Conservation (phyloP, 129 eudicot species). For the Helichrysum umbraculigerum region DNA sequence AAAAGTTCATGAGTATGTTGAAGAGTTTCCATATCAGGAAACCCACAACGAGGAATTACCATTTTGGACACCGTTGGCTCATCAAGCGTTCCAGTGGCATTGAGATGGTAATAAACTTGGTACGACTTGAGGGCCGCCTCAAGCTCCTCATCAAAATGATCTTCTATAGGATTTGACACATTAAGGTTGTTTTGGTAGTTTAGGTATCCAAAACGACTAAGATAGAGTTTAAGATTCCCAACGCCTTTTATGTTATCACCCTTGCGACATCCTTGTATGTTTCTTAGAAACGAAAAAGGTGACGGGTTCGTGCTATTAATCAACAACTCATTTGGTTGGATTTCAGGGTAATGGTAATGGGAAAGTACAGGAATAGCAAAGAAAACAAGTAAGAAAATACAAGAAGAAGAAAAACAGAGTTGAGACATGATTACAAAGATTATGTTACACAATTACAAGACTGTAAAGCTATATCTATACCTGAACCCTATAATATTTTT, state of each 20-base stretch:
- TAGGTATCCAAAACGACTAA: constrained; percentile 37
- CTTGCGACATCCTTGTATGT: constrained; percentile 30
- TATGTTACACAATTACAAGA: background rate
- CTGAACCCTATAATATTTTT: background rate
- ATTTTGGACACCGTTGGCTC: constrained; percentile 29
- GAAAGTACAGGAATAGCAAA: constrained; percentile 5
- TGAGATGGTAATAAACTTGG: constrained; percentile 40
- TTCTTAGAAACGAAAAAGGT: constrained; percentile 32
- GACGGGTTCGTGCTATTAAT: constrained; percentile 9
- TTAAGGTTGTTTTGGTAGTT: constrained; percentile 26
- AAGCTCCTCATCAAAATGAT: constrained; percentile 35
- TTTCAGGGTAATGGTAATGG: constrained; percentile 8
- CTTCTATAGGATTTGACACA: constrained; percentile 6
- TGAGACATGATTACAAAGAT: constrained; percentile 8
- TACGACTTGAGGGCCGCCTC: constrained; percentile 38
- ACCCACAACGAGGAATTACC: constrained; percentile 43
- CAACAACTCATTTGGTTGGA: constrained; percentile 6
- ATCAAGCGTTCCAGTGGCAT: constrained; percentile 33
- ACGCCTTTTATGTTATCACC: constrained; percentile 32
- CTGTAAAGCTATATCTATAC: constrained; percentile 29
- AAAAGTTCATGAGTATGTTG: constrained; percentile 2
- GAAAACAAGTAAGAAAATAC: constrained; percentile 20
- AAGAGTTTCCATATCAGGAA: constrained; percentile 32
- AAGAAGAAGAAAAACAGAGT: constrained; percentile 20
- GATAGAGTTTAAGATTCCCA: constrained; percentile 27